Base-by-base conservation (phyloP, 1,284 basidiomycete genomes). In the Naganishia liquefaciens region DNA sequence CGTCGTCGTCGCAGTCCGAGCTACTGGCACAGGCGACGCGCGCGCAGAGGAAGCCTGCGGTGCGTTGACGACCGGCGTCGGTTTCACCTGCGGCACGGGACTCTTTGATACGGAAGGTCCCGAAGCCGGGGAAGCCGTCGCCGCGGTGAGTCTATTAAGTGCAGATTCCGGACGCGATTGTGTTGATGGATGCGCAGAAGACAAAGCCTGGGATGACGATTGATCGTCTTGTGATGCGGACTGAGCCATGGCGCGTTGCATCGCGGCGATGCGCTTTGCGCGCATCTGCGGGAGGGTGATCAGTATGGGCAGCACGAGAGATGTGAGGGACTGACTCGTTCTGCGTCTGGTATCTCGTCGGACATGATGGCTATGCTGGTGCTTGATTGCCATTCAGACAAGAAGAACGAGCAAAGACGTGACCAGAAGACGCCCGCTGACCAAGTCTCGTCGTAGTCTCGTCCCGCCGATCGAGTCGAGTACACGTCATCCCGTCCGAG, bases 261-360 rank as follows among this genome's bases (percentile, higher is more conserved):
- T 82, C 74, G 88, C 89, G 50, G 88, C 91, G 46, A 94, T 82
- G 66, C 91, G 86, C 79, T 93, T 93, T 76, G 90, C 79, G 70
- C 91, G 89, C 74, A 94, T 92, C 91, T 94, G 75, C 10, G 33
- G 60, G 23, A 27, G 3, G 30, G 5, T 5, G 39, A 21, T 64
- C 46, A 44, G 44, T 15, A 11, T 27, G 19, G 54, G 28, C 54
- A 27, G 66, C 11, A 23, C 13, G 17, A 25, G 21, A 27, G 23
- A 46, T 1, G 21, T 30, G 60, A 9, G 42, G 27, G 10, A 30
- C n/a, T 15, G 40, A 76, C 77, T 71, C 75, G 75, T 27, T 77
- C 76, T n/a, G 77, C 77, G 43, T 78, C 77, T 49, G 67, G 70
- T 37, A 53, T 52, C 17, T 53, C 47, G 7, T 49, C 30, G 28